Evolutionary conservation across 164 flowering plant genomes (phyloP), one percentile per base, ranked within the genome.

Genomic region (Taxillus chinensis): DNA sequence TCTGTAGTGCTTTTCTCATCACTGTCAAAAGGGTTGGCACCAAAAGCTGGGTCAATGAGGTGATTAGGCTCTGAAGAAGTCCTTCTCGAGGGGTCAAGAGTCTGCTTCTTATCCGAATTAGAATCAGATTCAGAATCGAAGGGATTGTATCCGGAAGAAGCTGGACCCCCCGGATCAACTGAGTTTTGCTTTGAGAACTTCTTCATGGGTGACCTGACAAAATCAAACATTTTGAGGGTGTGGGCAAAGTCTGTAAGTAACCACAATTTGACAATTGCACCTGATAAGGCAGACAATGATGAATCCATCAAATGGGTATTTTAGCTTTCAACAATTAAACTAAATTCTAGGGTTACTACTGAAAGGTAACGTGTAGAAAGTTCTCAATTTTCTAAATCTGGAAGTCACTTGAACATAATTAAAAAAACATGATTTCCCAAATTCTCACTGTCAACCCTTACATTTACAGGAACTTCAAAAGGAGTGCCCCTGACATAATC

Each of bases 31-130:
- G 55, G 38, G 49, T 68, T 62, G 49, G 49, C 27, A 5, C 41
- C 62, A 10, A 7, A 17, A 7, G 64, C 62, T 5, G 78, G 74
- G 1, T 41, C 41, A 3, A 65, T 1, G 2, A 83, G 74, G 27
- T 27, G 27, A 4, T 17, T 43, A n/a, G 87, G 84, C 37, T 76
- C 86, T 3, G 89, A 82, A 14, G 81, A 64, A 9, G 84, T 71
- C 60, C 84, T 41, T 67, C 78, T 79, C 3, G 67, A 55, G 4
- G 75, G 73, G 5, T 59, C 78, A 41, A 64, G 45, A 9, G 63
- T 58, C 54, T 46, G 53, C 38, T 69, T 69, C 55, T 48, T 16
- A 12, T 80, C 79, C n/a, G 78, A 48, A 48, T 27, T 27, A 27
- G 46, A 54, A 16, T 78, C 87, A 43, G 73, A 58, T 48, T 81